Evolutionary conservation across 2,329 filamentous ascomycete species (phyloP).

Genomic region (Penicillium crustosum): DNA sequence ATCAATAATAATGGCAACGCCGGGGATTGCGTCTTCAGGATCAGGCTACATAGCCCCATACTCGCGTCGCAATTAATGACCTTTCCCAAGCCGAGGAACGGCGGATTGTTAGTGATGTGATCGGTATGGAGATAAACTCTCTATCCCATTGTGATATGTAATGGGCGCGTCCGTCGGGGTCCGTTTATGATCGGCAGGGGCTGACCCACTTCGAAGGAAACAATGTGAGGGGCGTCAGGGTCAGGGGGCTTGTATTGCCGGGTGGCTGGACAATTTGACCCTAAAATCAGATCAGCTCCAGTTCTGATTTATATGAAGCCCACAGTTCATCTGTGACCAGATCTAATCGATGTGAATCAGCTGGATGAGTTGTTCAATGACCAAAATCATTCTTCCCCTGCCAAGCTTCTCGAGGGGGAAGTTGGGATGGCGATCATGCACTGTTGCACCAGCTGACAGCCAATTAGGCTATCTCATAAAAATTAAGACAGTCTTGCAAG

Average conservation of each 20-base stretch:
- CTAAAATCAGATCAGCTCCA: background rate
- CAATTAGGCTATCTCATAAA: background rate
- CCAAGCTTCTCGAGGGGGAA: background rate
- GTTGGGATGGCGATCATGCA: background rate
- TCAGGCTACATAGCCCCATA: background rate
- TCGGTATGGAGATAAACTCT: conserved; percentile 14
- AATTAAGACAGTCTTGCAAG: background rate
- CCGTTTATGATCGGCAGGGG: conserved; percentile 21
- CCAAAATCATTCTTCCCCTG: background rate
- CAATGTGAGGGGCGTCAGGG: conserved; percentile 4
- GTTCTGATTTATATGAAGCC: background rate
- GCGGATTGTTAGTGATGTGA: conserved; percentile 18
- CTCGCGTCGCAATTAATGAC: background rate
- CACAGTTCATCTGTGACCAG: background rate
- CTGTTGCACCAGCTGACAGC: background rate
- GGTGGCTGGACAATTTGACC: conserved; percentile 1
- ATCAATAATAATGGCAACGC: background rate
- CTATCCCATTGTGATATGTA: conserved; percentile 7
- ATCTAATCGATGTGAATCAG: background rate
- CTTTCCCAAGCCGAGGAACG: background rate
- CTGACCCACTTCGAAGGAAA: conserved; percentile 16
- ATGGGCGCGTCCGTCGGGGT: conserved; percentile 5
- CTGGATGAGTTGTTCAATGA: background rate
- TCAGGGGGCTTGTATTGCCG: background rate
- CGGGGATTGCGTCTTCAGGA: background rate